Evolutionary conservation across 225 moss, liverwort and hornwort genomes (phyloP).

Genomic region (Climacium dendroides): DNA sequence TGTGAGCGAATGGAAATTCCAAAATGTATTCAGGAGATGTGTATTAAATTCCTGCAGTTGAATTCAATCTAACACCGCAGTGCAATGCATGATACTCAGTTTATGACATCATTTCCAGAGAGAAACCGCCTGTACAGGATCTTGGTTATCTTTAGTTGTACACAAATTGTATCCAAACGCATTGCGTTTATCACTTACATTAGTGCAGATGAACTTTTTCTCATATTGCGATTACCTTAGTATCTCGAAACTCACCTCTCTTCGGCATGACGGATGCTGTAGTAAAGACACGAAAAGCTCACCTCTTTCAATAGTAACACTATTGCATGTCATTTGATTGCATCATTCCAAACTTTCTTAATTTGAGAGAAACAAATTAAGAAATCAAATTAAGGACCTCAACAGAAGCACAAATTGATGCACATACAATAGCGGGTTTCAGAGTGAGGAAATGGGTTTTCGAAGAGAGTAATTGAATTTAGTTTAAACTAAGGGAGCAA

Average conservation of each 20-base stretch:
- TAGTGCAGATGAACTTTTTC: neutral
- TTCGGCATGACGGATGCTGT: neutral
- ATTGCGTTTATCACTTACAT: neutral
- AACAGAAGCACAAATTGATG: neutral
- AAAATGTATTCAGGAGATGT: neutral
- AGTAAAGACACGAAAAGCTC: neutral
- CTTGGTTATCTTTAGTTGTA: too few relatives aligned
- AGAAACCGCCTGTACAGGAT: neutral
- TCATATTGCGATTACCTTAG: neutral
- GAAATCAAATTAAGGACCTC: too few relatives aligned
- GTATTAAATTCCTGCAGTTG: neutral
- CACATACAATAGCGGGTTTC: neutral
- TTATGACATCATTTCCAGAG: neutral
- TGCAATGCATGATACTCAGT: neutral
- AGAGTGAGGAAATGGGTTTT: neutral
- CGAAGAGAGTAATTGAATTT: neutral
- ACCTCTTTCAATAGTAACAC: neutral
- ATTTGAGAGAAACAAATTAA: neutral
- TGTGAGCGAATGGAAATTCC: neutral
- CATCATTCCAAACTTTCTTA: neutral
- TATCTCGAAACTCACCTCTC: neutral
- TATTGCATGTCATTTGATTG: neutral
- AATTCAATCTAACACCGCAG: neutral
- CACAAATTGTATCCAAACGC: neutral
- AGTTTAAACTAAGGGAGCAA: neutral